Percentiles rank a stretch among this genome's conserved stretches.
Conservation (phyloP, 495 filamentous ascomycete species). For the Daldinia childiae region DNA sequence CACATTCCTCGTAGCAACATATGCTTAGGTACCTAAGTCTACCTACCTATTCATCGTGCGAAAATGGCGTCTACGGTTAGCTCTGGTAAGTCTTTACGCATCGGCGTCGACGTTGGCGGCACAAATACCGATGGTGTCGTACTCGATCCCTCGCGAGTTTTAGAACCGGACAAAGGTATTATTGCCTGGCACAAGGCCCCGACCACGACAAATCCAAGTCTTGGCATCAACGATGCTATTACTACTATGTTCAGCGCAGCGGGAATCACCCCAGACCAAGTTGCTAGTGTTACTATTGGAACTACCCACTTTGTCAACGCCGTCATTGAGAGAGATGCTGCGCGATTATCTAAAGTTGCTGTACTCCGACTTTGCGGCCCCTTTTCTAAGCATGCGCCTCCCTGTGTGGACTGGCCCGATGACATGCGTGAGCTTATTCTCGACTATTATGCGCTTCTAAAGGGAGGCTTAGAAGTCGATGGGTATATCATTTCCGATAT, state of each 20-base stretch:
- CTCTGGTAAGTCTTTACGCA: slow-evolving; percentile 46
- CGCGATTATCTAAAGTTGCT: slow-evolving; percentile 62
- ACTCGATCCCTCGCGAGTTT: slow-evolving; percentile 59
- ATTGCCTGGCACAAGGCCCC: slow-evolving; percentile 65
- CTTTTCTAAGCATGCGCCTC: slow-evolving; percentile 65
- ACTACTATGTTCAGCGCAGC: slow-evolving; percentile 56
- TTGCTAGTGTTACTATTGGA: slow-evolving; percentile 68
- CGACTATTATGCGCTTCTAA: slow-evolving; percentile 56
- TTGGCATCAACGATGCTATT: slow-evolving; percentile 63
- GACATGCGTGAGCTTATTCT: slow-evolving; percentile 58
- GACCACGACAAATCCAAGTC: slow-evolving; percentile 65
- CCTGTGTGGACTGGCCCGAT: slow-evolving; percentile 59
- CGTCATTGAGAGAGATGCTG: slow-evolving; percentile 64
- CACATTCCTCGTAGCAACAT: not conserved
- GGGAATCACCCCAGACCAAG: slow-evolving; percentile 48
- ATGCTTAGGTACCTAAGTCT: not conserved
- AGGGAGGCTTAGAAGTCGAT: slow-evolving; percentile 63
- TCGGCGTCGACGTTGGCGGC: slow-evolving; percentile 61
- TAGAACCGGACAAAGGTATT: slow-evolving; percentile 54
- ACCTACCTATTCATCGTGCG: not conserved
- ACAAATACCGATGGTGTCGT: slow-evolving; percentile 71
- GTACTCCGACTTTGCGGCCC: slow-evolving; percentile 64
- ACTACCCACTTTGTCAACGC: slow-evolving; percentile 74
- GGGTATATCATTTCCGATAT: slow-evolving; percentile 58
- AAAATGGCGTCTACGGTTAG: slow-evolving; percentile 37